phyloP scores from a whole-genome alignment of 2,329 filamentous ascomycete genomes.

The Trichoderma sp. region DNA sequence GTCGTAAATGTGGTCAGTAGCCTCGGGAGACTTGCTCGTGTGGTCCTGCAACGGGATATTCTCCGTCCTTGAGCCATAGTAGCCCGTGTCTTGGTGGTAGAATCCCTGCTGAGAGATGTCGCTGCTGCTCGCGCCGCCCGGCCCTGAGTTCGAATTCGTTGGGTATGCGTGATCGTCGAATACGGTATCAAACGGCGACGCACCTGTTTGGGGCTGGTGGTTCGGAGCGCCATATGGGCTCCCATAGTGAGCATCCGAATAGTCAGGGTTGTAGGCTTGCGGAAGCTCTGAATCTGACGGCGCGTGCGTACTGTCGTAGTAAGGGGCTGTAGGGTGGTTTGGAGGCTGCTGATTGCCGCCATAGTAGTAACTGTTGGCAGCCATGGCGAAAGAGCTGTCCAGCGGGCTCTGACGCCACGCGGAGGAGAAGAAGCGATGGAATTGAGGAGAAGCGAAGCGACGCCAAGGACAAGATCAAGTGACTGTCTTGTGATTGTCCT shows the following conservation, averaged over 20 bases:
- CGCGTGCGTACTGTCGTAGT: conserved; percentile 39
- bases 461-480: background rate
- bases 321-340: conserved; percentile 41
- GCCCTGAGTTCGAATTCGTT: conserved; percentile 45
- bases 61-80: conserved; percentile 54
- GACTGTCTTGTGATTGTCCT: background rate
- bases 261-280: conserved; percentile 35
- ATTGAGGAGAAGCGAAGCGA: background rate
- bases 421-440: background rate
- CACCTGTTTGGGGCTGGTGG: conserved; percentile 37
- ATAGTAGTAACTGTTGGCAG: conserved; percentile 65
- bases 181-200: conserved; percentile 61
- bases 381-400: conserved; percentile 46
- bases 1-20: conserved; percentile 63
- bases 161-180: conserved; percentile 69
- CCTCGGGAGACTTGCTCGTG: conserved; percentile 41
- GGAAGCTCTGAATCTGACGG: conserved; percentile 41
- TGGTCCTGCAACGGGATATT: conserved; percentile 58
- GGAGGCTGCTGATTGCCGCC: conserved; percentile 37
- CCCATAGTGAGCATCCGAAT: conserved; percentile 22
- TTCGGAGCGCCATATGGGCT: conserved; percentile 32
- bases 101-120: conserved; percentile 38
- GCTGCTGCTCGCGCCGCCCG: conserved; percentile 36
- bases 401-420: conserved; percentile 7
- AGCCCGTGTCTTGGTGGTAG: conserved; percentile 55